Evolutionary conservation across 805 yeast genomes (phyloP).

Genomic region (Tetrapisispora phaffii): DNA sequence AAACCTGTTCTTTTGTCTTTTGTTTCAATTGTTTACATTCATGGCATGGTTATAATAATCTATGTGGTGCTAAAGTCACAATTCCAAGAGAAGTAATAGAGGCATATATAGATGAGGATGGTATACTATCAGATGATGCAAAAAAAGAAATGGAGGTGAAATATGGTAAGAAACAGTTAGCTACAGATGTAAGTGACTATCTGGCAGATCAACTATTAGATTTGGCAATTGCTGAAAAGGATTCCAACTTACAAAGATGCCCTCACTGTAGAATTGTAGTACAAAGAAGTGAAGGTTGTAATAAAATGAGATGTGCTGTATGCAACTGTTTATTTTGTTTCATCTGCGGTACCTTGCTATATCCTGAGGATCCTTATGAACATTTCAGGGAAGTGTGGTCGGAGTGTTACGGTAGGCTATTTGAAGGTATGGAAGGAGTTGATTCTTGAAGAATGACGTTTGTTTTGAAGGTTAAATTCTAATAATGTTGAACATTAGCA

Average conservation of each 20-base stretch:
- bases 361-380: slow-evolving; percentile 37
- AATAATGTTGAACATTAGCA: background rate
- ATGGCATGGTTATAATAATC: slow-evolving; percentile 48
- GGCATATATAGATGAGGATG: slow-evolving; percentile 30
- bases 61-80: slow-evolving; percentile 33
- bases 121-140: slow-evolving; percentile 21
- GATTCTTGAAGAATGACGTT: slow-evolving; percentile 10
- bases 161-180: slow-evolving; percentile 39
- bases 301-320: slow-evolving; percentile 47
- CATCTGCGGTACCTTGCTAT: slow-evolving; percentile 39
- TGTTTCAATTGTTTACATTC: slow-evolving; percentile 49
- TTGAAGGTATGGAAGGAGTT: slow-evolving; percentile 41
- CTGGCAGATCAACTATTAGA: slow-evolving; percentile 40
- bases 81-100: slow-evolving; percentile 27
- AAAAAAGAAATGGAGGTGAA: slow-evolving; percentile 30
- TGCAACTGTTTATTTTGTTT: slow-evolving; percentile 45
- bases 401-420: slow-evolving; percentile 40
- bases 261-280: slow-evolving; percentile 43
- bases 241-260: slow-evolving; percentile 38
- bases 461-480: background rate
- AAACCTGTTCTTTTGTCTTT: slow-evolving; percentile 42
- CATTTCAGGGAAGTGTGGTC: slow-evolving; percentile 39
- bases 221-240: slow-evolving; percentile 34
- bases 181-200: slow-evolving; percentile 36
- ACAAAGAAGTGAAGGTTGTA: slow-evolving; percentile 53